phyloP scores from a whole-genome alignment of 2,329 filamentous ascomycete species.

The Curvularia sp. region DNA sequence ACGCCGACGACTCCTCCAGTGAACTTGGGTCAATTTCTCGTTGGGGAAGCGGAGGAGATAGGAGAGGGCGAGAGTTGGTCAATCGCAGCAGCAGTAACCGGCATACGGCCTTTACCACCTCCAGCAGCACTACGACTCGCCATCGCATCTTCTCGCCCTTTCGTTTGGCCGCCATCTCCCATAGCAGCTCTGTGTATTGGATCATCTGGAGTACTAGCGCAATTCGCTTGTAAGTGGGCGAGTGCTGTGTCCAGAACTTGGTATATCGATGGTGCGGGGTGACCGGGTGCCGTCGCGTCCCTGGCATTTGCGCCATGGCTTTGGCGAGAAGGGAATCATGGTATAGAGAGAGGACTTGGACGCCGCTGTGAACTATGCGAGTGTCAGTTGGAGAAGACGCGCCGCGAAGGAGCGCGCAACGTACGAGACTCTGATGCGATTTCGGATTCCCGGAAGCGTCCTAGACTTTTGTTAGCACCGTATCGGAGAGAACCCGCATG shows the following conservation, averaged over 20 bases:
- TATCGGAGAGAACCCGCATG: not conserved
- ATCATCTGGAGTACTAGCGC: slow-evolving; percentile 87
- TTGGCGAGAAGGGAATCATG: slow-evolving; percentile 85
- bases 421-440: slow-evolving; percentile 86
- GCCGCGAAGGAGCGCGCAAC: slow-evolving; percentile 32
- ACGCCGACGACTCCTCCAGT: slow-evolving; percentile 58
- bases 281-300: slow-evolving; percentile 58
- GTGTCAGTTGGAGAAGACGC: slow-evolving; percentile 26
- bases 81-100: slow-evolving; percentile 79
- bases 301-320: slow-evolving; percentile 64
- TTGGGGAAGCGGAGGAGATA: slow-evolving; percentile 85
- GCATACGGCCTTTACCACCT: slow-evolving; percentile 85
- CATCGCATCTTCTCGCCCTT: slow-evolving; percentile 81
- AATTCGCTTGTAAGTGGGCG: slow-evolving; percentile 77
- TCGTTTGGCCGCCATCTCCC: slow-evolving; percentile 95
- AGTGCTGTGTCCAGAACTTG: slow-evolving; percentile 67
- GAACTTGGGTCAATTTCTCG: slow-evolving; percentile 76
- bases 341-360: slow-evolving; percentile 89
- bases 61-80: slow-evolving; percentile 80
- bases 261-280: slow-evolving; percentile 69
- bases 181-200: slow-evolving; percentile 93
- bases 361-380: slow-evolving; percentile 74
- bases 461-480: slow-evolving; percentile 51
- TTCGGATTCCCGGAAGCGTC: slow-evolving; percentile 89
- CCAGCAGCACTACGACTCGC: slow-evolving; percentile 84